Percentiles rank a stretch among this genome's conserved stretches.
These are phyloP conservation scores for Oligophagozyma castellii DNA, from an alignment of 1,139 yeast genomes.

Conservation along the genomic window DNA sequence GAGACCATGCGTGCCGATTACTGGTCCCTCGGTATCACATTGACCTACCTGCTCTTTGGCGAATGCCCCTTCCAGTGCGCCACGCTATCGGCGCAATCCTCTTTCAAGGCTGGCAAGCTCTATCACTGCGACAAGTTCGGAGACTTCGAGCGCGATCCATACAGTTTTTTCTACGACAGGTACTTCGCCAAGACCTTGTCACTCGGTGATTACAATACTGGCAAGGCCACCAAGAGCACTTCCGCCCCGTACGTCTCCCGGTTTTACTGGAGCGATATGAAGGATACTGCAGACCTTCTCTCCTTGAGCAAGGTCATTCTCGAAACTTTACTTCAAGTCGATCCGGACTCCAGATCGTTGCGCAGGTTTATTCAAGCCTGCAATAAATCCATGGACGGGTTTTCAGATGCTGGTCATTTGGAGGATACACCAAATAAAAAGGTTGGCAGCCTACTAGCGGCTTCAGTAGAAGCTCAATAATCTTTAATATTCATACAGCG, in stretches of 20 bases:
- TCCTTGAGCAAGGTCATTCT: slow-evolving; percentile 11
- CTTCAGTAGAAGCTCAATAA: too few species aligned
- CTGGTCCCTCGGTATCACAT: slow-evolving; percentile 82
- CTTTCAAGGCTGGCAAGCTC: not conserved
- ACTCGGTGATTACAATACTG: slow-evolving; percentile 1
- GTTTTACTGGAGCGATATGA: slow-evolving; percentile 10
- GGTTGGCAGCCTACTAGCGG: too few species aligned
- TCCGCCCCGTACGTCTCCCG: slow-evolving; percentile 1
- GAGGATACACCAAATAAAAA: too few species aligned
- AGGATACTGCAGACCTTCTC: slow-evolving; percentile 7
- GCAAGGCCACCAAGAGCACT: not conserved
- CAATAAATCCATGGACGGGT: too few species aligned
- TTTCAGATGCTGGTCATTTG: too few species aligned
- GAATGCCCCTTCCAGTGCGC: slow-evolving; percentile 74
- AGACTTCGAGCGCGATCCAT: slow-evolving; percentile 12
- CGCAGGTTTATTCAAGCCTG: too few species aligned
- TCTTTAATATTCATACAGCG: too few species aligned
- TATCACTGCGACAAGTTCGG: slow-evolving; percentile 13
- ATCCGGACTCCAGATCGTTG: slow-evolving; percentile 9
- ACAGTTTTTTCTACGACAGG: slow-evolving; percentile 14
- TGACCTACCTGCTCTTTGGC: slow-evolving; percentile 71
- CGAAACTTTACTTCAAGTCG: slow-evolving; percentile 8
- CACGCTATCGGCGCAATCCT: not conserved
- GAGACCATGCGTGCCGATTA: slow-evolving; percentile 65
- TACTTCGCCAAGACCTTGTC: slow-evolving; percentile 9